A percentile compares a stretch with the other conserved stretches of the same genome.
Conservation (phyloP, 257 asterid genomes). For the Solanum lignicaule region DNA sequence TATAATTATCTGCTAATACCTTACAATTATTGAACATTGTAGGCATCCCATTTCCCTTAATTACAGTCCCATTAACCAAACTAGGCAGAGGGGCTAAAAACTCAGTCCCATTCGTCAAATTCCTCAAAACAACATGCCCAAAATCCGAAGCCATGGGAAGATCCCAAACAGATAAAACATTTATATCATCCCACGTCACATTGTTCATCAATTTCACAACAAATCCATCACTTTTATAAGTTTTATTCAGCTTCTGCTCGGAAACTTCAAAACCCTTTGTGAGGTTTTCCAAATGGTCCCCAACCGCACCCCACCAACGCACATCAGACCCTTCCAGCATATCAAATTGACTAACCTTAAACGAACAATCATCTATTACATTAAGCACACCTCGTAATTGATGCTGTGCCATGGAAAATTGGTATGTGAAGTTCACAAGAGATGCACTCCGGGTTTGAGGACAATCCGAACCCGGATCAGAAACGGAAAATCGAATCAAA, state of each 20-base stretch:
- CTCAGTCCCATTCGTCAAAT: conserved; percentile 8
- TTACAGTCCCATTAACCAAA: conserved; percentile 5
- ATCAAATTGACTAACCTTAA: conserved; percentile 69
- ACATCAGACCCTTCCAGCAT: conserved; percentile 87
- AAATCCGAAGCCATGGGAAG: conserved; percentile 79
- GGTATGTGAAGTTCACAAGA: conserved; percentile 61
- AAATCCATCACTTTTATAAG: conserved; percentile 60
- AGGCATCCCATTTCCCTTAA: conserved; percentile 18
- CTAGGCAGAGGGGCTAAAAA: background rate
- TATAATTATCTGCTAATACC: conserved; percentile 48
- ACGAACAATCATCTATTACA: conserved; percentile 63
- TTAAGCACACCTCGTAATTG: conserved; percentile 78
- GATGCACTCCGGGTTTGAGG: conserved; percentile 36
- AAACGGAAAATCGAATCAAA: conserved; percentile 23
- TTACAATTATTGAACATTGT: conserved; percentile 71
- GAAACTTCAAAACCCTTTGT: conserved; percentile 67
- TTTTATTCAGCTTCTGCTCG: conserved; percentile 50
- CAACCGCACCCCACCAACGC: conserved; percentile 90
- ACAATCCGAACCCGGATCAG: conserved; percentile 54
- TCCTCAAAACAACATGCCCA: conserved; percentile 56
- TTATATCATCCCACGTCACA: conserved; percentile 75
- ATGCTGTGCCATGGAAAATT: conserved; percentile 86
- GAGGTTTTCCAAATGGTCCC: conserved; percentile 57
- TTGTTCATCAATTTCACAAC: conserved; percentile 48
- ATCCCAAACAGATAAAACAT: conserved; percentile 79